These are phyloP conservation scores for Parastagonospora nodorum DNA, from an alignment of 2,329 filamentous ascomycete species.

Conservation along the genomic window DNA sequence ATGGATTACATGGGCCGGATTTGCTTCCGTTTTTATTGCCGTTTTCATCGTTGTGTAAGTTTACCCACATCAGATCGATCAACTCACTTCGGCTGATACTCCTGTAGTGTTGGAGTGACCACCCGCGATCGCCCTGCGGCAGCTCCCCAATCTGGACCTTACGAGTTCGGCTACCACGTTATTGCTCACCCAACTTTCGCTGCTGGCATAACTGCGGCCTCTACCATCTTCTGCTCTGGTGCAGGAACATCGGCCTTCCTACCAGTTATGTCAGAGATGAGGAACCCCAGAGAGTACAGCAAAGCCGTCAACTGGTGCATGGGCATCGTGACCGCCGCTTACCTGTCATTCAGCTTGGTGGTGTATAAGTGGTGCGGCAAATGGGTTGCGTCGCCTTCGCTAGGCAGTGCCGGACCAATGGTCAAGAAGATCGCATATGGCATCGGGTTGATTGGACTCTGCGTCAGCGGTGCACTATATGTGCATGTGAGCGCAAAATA, in stretches of 20 bases:
- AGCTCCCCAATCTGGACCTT: slow-evolving; percentile 63
- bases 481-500: slow-evolving; percentile 61
- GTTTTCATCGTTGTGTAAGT: slow-evolving; percentile 60
- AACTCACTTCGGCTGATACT: neutral
- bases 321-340: slow-evolving; percentile 62
- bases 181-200: slow-evolving; percentile 64
- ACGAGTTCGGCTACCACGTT: slow-evolving; percentile 63
- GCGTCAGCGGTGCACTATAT: slow-evolving; percentile 56
- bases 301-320: slow-evolving; percentile 66
- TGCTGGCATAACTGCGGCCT: slow-evolving; percentile 60
- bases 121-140: slow-evolving; percentile 62
- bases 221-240: slow-evolving; percentile 65
- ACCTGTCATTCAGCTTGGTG: slow-evolving; percentile 63
- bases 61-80: neutral
- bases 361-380: slow-evolving; percentile 67
- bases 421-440: slow-evolving; percentile 68
- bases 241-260: slow-evolving; percentile 66
- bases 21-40: slow-evolving; percentile 62
- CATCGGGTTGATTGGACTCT: slow-evolving; percentile 60
- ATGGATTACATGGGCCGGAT: slow-evolving; percentile 67
- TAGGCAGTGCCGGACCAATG: slow-evolving; percentile 63
- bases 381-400: slow-evolving; percentile 66
- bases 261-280: slow-evolving; percentile 70
- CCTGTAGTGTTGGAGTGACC: slow-evolving; percentile 58
- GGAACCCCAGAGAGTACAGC: slow-evolving; percentile 61